Base-by-base conservation (phyloP, 768 basidiomycete species). In the Mycena chlorophos region DNA sequence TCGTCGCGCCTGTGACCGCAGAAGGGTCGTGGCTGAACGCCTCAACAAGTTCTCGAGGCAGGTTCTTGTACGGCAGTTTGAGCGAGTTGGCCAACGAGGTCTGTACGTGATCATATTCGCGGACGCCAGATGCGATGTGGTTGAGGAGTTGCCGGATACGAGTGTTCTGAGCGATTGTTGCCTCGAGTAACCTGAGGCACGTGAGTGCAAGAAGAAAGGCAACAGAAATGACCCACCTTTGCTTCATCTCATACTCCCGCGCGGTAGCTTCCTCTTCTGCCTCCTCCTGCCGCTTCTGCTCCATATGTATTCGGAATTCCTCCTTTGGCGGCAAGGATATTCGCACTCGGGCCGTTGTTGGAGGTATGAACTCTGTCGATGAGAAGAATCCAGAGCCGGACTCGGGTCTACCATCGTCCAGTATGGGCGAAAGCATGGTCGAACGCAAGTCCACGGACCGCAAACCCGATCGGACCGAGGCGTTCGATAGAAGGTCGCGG, bases 1-100 rank as follows among this genome's bases (percentile, higher is more conserved):
- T 80, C 0, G 89, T 88, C 5, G 79, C 71, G 17, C 86, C 79
- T 2, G 83, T 87, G 19, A 90, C 84, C n/a, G 85, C 83, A 2
- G 87, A 82, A 46, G 89, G 89, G 66, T 92, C 89, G 56, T 88
- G 88, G 31, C 78, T 81, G 63, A 90, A 84, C 2, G 88, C 86
- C 47, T 91, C 89, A 31, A 89, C 69, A 5, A 91, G 75, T 20
- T 89, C 87, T 60, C 75, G 73, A 5, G 89, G 85, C 37, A 91
- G 73, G 34, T 73, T 71, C 16, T 65, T 71, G 60, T 83, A 74
- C 6, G 74, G 67, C 26, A 81, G 67, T 16, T 78, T 82, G 22
- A 86, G 72, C 3, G 76, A 67, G 22, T 73, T 73, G 55, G 78
- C 74, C 37, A 86, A 71, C 28, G 74, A 73, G n/a, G 76, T 69